phyloP scores from a whole-genome alignment of 129 eudicot genomes.

The Heracleum sosnowskyi region DNA sequence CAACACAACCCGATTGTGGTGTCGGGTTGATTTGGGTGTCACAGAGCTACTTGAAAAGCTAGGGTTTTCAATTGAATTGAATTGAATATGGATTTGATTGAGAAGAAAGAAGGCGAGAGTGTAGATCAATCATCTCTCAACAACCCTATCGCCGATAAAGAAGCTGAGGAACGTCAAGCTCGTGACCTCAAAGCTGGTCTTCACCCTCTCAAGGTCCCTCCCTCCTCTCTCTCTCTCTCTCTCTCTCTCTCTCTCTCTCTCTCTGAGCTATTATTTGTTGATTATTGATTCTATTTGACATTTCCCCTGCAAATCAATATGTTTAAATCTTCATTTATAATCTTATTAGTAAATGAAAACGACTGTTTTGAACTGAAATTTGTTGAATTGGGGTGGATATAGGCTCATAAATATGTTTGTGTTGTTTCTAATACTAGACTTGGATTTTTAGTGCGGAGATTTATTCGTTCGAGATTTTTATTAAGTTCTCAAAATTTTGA shows the following conservation, averaged over 20 bases:
- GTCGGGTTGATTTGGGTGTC: not conserved
- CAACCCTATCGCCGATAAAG: conserved; percentile 16
- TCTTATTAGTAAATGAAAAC: not conserved
- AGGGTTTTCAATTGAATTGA: conserved; percentile 48
- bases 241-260: not conserved
- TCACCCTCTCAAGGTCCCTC: conserved; percentile 72
- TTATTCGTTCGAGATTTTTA: no score
- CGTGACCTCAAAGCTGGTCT: conserved; percentile 84
- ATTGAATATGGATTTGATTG: conserved; percentile 17
- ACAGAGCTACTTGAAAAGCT: conserved; percentile 12
- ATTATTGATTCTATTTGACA: not conserved
- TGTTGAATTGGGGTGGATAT: not conserved
- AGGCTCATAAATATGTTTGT: not conserved
- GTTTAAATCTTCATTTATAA: not conserved
- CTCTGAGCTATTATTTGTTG: not conserved
- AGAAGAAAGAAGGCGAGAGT: conserved; percentile 30
- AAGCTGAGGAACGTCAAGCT: conserved; percentile 63
- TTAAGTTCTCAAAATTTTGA: not conserved
- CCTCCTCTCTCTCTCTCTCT: not conserved
- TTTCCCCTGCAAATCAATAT: not conserved
- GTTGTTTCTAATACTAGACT: not conserved
- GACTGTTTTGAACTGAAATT: not conserved
- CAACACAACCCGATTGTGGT: not conserved
- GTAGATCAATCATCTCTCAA: conserved; percentile 17
- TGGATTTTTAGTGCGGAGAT: not conserved